phyloP scores from a whole-genome alignment of 1,284 basidiomycete species.

The Trametes hirsuta region DNA sequence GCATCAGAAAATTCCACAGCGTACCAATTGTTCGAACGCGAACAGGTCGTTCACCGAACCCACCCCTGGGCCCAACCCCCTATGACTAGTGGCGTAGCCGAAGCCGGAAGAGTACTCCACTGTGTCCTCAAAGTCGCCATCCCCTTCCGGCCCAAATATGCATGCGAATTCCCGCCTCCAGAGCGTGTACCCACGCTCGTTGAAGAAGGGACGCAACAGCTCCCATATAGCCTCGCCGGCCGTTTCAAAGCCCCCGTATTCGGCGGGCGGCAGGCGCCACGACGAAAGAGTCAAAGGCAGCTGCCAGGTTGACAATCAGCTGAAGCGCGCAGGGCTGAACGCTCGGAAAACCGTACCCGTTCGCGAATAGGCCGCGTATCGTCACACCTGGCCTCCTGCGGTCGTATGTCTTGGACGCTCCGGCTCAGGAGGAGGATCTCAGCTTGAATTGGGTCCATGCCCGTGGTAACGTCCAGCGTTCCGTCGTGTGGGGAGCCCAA shows the following conservation, averaged over 20 bases:
- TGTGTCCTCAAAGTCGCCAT: neutral
- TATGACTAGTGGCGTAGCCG: neutral
- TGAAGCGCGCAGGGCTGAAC: too few species aligned
- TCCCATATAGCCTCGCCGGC: neutral
- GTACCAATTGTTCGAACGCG: neutral
- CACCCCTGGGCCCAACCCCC: neutral
- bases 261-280: too few species aligned
- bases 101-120: neutral
- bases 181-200: neutral
- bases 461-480: too few species aligned
- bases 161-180: neutral
- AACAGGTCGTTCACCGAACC: neutral
- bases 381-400: too few species aligned
- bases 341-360: too few species aligned
- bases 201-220: neutral
- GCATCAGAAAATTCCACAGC: neutral
- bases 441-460: too few species aligned
- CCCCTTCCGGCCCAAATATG: neutral
- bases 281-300: too few species aligned
- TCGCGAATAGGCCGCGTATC: too few species aligned
- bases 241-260: neutral
- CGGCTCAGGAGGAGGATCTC: too few species aligned
- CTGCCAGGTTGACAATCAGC: too few species aligned
- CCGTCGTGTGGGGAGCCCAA: too few species aligned
- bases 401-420: too few species aligned